Base-by-base conservation (phyloP, 371 early-diverging fungal genomes). In the Mortierella sp. region DNA sequence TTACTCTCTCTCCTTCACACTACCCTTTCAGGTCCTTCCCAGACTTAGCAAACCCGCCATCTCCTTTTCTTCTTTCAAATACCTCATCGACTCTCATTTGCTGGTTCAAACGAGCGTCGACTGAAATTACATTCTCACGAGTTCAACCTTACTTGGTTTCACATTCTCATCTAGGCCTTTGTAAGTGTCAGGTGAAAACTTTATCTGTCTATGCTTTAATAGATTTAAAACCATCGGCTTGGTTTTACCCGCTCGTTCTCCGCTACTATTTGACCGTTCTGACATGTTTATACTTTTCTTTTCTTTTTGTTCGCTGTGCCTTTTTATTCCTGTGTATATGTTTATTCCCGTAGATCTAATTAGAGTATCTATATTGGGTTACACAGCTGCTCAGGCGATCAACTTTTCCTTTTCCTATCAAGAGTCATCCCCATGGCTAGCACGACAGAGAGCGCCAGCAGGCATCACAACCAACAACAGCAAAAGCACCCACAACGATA, bases 401-500 rank as follows among this genome's bases (percentile, higher is more conserved):
- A 28, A 51, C 61, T 12, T 23, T 17, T 22, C 43, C 8, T 23
- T 22, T 42, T 31, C 32, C 57, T 23, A 19, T 32, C 53, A 19
- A 56, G 29, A 26, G 31, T 31, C 35, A 2, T 23, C 23, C 42
- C 60, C 19, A 66, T 66, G 74, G 67, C 68, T 35, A 51, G 61
- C 54, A 73, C 68, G 29, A 31, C 66, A 37, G 61, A 59, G 23
- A 62, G n/a, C 47, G 45, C 47, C 62, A 62, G 49, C 26, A 61
- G 57, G 43, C 55, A 56, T 5, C 64, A 53, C 15, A 62, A 61
- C 23, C 66, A 65, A 12, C 53, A 43, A 19, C 63, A 66, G 34
- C 72, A 64, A 42, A 58, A 66, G 22, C 61, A 68, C 34, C 74
- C 64, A 12, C 76, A 69, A 22, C 65, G 75, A 34, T 54, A 75